These are phyloP conservation scores for Hymenoscyphus occultus DNA, from an alignment of 2,329 filamentous ascomycete genomes.

Conservation along the genomic window DNA sequence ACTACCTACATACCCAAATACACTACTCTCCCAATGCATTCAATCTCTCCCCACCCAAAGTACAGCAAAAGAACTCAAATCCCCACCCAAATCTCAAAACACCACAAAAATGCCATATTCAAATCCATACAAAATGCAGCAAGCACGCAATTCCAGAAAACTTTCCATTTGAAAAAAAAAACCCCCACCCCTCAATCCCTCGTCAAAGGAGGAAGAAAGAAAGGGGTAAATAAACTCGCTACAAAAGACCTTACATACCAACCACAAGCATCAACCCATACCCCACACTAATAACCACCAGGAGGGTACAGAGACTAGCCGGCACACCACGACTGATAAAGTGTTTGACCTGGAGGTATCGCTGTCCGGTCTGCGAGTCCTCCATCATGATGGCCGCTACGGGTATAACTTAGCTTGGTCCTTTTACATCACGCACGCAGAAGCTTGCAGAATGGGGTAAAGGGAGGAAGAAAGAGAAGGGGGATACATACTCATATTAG, in stretches of 20 bases:
- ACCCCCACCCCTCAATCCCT: too few species aligned
- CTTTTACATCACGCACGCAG: neutral
- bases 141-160: too few species aligned
- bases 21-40: too few species aligned
- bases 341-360: conserved; percentile 88
- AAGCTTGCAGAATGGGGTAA: neutral
- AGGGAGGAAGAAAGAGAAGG: conserved; percentile 11
- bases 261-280: conserved; percentile 76
- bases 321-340: conserved; percentile 94
- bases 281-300: conserved; percentile 81
- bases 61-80: too few species aligned
- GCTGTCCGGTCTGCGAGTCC: conserved; percentile 81
- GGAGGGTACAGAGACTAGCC: conserved; percentile 75
- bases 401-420: conserved; percentile 18
- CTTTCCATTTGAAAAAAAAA: neutral
- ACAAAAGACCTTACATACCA: conserved; percentile 24
- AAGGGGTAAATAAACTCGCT: neutral
- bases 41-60: too few species aligned
- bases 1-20: too few species aligned
- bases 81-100: too few species aligned
- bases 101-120: too few species aligned
- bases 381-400: conserved; percentile 98
- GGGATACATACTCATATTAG: conserved; percentile 89
- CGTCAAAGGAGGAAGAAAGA: too few species aligned
- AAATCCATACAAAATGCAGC: too few species aligned